A percentile compares a stretch with the other conserved stretches of the same genome.
Evolutionary conservation across 2,329 filamentous ascomycete genomes (phyloP).

Genomic region (Tympanopsis confertula): DNA sequence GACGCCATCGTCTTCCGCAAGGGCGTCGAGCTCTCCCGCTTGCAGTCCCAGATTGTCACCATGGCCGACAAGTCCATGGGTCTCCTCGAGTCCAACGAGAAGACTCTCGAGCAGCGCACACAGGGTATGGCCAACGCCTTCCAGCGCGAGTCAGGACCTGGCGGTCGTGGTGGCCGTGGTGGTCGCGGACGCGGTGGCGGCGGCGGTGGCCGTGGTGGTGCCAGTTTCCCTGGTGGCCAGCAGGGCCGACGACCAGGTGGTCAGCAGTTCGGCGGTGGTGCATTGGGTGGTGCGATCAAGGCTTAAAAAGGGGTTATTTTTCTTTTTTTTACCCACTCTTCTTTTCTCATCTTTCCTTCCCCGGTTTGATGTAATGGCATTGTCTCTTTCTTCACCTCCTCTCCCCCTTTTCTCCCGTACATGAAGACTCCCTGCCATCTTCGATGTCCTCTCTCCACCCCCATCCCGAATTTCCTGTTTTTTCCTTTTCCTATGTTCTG

Average conservation of each 20-base stretch:
- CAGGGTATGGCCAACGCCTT: constrained; percentile 93
- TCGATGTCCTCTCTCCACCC: no score
- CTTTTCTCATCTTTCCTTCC: no score
- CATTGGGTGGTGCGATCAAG: constrained; percentile 1
- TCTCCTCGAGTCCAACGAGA: constrained; percentile 93
- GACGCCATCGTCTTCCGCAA: constrained; percentile 97
- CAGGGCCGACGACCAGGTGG: constrained; percentile 1
- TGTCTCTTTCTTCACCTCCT: no score
- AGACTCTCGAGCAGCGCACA: constrained; percentile 91
- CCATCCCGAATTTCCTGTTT: no score
- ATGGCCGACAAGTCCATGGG: constrained; percentile 91
- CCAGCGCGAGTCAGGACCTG: constrained; percentile 76
- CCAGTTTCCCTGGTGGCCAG: constrained; percentile 1
- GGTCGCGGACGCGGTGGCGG: constrained; percentile 39
- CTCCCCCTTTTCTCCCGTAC: no score
- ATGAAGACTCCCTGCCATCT: no score
- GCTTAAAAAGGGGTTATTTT: constrained; percentile 1
- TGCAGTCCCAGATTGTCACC: constrained; percentile 89
- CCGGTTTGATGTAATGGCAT: no score
- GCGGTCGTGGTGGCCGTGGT: constrained; percentile 46
- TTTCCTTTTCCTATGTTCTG: no score
- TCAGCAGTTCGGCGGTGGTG: constrained; percentile 1
- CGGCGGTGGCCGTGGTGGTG: constrained; percentile 8
- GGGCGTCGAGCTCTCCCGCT: constrained; percentile 90
- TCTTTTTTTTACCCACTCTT: no score